Evolutionary conservation across 768 basidiomycete species (phyloP).

Genomic region (Scleroderma bovista): DNA sequence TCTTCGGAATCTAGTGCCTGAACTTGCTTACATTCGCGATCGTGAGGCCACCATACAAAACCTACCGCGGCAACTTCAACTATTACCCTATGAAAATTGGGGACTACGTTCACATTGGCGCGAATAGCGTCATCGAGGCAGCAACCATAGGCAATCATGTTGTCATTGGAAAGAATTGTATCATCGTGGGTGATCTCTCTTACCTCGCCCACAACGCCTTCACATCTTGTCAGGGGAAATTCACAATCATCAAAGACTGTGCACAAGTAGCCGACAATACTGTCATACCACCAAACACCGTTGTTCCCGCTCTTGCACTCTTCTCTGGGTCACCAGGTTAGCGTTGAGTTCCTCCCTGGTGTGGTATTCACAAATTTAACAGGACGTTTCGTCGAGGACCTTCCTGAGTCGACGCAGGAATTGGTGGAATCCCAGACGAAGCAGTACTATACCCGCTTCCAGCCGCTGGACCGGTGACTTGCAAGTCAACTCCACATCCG

Average conservation of each 20-base stretch:
- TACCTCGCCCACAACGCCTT: slow-evolving; percentile 1
- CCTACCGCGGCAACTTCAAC: slow-evolving; percentile 87
- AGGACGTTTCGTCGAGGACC: slow-evolving; percentile 80
- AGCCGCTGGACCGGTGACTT: slow-evolving; percentile 43
- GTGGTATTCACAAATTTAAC: slow-evolving; percentile 2
- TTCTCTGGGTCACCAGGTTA: slow-evolving; percentile 89
- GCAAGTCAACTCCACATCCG: too few relatives aligned
- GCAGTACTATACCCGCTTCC: slow-evolving; percentile 79
- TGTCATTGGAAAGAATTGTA: slow-evolving; percentile 91
- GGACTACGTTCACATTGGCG: slow-evolving; percentile 91
- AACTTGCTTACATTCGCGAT: not conserved
- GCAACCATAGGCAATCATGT: slow-evolving; percentile 93
- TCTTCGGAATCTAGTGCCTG: not conserved
- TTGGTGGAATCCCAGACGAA: slow-evolving; percentile 83
- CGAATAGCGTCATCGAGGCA: slow-evolving; percentile 86
- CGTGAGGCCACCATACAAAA: slow-evolving; percentile 78
- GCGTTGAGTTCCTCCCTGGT: slow-evolving; percentile 10
- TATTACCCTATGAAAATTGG: slow-evolving; percentile 98
- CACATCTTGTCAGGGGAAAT: slow-evolving; percentile 67
- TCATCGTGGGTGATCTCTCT: slow-evolving; percentile 59
- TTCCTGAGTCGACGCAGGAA: slow-evolving; percentile 94
- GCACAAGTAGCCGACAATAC: slow-evolving; percentile 86
- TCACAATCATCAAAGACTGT: slow-evolving; percentile 95
- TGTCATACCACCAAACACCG: slow-evolving; percentile 86
- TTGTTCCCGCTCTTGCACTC: slow-evolving; percentile 81